Conservation (phyloP, 108 stramenopile genomes). For the Nitzschia sp. region DNA sequence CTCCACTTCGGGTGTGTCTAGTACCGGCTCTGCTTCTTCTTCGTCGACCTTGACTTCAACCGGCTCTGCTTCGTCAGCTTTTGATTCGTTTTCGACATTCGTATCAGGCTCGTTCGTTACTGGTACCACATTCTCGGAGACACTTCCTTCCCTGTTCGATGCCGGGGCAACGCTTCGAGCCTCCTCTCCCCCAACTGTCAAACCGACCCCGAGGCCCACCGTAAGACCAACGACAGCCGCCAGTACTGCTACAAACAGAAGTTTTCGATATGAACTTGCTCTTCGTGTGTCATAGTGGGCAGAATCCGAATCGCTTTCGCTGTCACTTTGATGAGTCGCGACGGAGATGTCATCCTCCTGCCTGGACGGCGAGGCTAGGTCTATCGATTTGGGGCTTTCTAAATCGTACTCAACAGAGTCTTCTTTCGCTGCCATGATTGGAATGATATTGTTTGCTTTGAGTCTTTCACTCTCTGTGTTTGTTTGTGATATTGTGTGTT, state of each 20-base stretch:
- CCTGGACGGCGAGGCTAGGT: neutral
- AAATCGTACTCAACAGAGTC: conserved; percentile 1
- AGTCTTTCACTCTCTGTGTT: no score
- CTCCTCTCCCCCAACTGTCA: neutral
- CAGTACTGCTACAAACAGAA: neutral
- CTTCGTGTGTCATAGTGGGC: neutral
- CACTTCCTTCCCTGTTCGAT: no score
- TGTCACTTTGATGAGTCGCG: conserved; percentile 7
- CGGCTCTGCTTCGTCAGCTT: no score
- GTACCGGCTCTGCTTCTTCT: no score
- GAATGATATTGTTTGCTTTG: neutral
- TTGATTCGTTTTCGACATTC: no score
- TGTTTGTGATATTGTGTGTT: no score
- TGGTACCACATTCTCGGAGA: no score
- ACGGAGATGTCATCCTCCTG: conserved; percentile 1
- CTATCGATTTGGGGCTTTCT: conserved; percentile 1
- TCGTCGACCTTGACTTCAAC: no score
- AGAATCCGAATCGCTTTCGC: neutral
- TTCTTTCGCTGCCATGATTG: neutral
- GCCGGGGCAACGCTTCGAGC: no score
- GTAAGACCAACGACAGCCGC: neutral
- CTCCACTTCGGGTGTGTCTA: neutral
- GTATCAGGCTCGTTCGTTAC: no score
- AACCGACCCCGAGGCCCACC: neutral
- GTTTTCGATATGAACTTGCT: neutral